Conservation (phyloP, 2,329 filamentous ascomycete species). For the Fusarium pseudograminearum region DNA sequence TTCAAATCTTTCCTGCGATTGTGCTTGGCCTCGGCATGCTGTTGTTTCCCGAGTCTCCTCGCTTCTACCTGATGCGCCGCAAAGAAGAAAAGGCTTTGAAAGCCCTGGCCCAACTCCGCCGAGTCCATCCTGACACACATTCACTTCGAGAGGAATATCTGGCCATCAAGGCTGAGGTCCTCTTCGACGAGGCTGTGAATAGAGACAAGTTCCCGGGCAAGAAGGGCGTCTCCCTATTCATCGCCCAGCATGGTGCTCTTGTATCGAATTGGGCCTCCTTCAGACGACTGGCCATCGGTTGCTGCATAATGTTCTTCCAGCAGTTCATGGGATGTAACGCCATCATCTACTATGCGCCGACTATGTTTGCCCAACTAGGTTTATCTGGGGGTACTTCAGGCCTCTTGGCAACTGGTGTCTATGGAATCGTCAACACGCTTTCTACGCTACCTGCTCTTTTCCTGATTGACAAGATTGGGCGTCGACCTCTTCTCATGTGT, state of each 20-base stretch:
- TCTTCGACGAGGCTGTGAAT: not conserved
- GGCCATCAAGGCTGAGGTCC: not conserved
- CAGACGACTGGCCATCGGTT: not conserved
- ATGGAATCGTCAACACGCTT: not conserved
- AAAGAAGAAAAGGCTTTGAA: not conserved
- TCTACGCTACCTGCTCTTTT: not conserved
- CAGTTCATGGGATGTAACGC: not conserved
- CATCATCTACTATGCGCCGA: not conserved
- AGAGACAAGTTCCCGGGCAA: not conserved
- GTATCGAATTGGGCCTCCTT: not conserved
- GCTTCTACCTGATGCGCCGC: not conserved
- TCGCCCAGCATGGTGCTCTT: not conserved
- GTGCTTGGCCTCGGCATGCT: not conserved
- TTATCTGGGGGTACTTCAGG: not conserved
- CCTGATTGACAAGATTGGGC: not conserved
- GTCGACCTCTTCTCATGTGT: not conserved
- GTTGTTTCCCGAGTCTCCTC: not conserved
- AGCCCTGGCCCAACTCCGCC: not conserved
- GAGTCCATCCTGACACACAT: not conserved
- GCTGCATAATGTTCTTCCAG: not conserved
- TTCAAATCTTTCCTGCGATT: not conserved
- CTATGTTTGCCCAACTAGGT: not conserved
- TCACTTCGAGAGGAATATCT: not conserved
- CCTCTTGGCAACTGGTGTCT: not conserved
- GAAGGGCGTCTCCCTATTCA: not conserved